phyloP scores from a whole-genome alignment of 2,329 filamentous ascomycete species.

The Chaetothyriales sp. region DNA sequence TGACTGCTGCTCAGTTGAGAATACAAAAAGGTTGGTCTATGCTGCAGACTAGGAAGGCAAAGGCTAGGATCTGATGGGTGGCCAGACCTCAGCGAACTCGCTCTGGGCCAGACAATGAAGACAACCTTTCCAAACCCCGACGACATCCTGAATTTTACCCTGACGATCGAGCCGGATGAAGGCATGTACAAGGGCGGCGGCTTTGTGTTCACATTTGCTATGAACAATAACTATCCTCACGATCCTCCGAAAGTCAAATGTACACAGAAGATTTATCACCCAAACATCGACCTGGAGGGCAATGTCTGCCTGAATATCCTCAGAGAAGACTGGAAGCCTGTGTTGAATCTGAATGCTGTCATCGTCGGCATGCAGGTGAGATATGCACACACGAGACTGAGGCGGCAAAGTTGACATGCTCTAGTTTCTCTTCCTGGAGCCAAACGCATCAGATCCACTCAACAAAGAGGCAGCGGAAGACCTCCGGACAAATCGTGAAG shows the following conservation, averaged over 20 bases:
- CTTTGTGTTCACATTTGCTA: conserved; percentile 82
- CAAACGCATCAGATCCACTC: conserved; percentile 90
- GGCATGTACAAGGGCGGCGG: conserved; percentile 74
- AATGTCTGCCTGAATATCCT: conserved; percentile 98
- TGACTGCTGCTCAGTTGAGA: conserved; percentile 86
- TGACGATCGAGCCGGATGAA: conserved; percentile 38
- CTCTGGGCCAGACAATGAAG: conserved; percentile 43
- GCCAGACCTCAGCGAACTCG: conserved; percentile 35
- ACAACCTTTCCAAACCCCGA: conserved; percentile 45
- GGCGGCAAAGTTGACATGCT: conserved; percentile 1
- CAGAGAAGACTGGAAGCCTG: conserved; percentile 97
- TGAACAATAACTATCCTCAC: conserved; percentile 92
- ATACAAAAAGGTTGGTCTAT: conserved; percentile 71
- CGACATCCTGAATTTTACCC: conserved; percentile 41
- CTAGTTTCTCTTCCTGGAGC: conserved; percentile 92
- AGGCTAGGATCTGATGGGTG: background rate
- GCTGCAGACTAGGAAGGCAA: background rate
- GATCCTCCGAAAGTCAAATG: conserved; percentile 96
- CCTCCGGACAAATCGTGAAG: conserved; percentile 68
- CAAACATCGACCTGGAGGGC: conserved; percentile 93
- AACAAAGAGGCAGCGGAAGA: conserved; percentile 98
- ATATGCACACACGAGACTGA: conserved; percentile 1
- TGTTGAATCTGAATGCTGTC: conserved; percentile 89
- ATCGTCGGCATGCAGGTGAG: conserved; percentile 79
- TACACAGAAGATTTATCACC: conserved; percentile 96